Evolutionary conservation across 2,329 filamentous ascomycete genomes (phyloP).

Genomic region (Didymella arachidicola): DNA sequence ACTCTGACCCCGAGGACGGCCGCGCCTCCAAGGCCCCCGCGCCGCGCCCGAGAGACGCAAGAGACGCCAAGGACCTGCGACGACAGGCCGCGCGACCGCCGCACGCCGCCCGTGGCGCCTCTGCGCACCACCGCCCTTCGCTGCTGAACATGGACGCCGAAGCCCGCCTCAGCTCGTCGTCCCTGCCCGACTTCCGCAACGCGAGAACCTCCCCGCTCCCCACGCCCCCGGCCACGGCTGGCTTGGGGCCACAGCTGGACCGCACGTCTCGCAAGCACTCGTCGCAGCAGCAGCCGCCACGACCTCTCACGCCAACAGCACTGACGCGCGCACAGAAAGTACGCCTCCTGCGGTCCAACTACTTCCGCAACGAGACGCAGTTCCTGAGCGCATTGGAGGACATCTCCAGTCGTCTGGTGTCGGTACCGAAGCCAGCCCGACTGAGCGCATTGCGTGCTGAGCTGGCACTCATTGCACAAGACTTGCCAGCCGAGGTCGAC

Average conservation of each 20-base stretch:
- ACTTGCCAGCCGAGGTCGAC: constrained; percentile 83
- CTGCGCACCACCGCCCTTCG: constrained; percentile 53
- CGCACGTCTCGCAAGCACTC: constrained; percentile 59
- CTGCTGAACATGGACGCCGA: constrained; percentile 65
- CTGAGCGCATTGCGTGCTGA: constrained; percentile 83
- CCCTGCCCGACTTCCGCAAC: constrained; percentile 68
- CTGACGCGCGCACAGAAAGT: constrained; percentile 72
- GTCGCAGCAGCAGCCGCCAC: constrained; percentile 65
- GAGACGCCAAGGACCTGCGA: constrained; percentile 40
- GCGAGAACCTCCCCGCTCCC: constrained; percentile 55
- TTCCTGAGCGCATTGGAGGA: constrained; percentile 82
- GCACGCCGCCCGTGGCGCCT: constrained; percentile 32
- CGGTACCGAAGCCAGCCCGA: constrained; percentile 81
- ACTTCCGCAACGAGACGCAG: constrained; percentile 82
- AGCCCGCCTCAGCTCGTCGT: constrained; percentile 71
- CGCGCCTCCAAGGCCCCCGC: constrained; percentile 51
- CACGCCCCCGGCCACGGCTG: constrained; percentile 53
- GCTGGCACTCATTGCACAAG: constrained; percentile 79
- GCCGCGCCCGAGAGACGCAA: constrained; percentile 35
- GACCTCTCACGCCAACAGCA: constrained; percentile 65
- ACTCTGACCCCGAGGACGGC: constrained; percentile 48
- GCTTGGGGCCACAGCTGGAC: constrained; percentile 46
- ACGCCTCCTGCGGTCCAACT: constrained; percentile 78
- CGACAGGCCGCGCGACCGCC: constrained; percentile 38
- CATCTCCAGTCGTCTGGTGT: constrained; percentile 83